phyloP scores from a whole-genome alignment of 2,329 filamentous ascomycete species.

The Juglanconis juglandina region DNA sequence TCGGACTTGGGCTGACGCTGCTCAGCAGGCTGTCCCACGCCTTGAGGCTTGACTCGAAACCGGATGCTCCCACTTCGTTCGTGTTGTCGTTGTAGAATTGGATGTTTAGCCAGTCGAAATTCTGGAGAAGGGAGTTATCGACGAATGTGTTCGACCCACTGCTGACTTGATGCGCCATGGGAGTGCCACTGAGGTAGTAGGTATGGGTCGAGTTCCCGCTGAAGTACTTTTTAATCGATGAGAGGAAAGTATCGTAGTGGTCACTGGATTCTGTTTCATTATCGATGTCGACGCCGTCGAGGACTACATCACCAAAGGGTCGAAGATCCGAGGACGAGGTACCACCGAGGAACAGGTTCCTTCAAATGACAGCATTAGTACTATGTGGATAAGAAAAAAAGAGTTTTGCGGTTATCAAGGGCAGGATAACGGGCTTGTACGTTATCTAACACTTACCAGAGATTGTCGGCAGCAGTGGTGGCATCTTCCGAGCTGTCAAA shows the following conservation, averaged over 20 bases:
- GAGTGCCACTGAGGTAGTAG: constrained; percentile 11
- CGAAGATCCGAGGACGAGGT: constrained; percentile 2
- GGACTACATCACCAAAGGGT: constrained; percentile 6
- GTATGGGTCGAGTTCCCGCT: not conserved
- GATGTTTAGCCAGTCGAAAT: constrained; percentile 11
- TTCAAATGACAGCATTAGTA: not conserved
- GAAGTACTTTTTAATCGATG: constrained; percentile 5
- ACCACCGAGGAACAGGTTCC: constrained; percentile 13
- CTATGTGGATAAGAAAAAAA: not conserved
- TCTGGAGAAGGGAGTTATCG: not conserved
- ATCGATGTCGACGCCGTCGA: constrained; percentile 13
- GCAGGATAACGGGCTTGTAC: no score
- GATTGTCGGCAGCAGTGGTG: constrained; percentile 5
- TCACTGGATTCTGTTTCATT: constrained; percentile 5
- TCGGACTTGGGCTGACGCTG: constrained; percentile 5
- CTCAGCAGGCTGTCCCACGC: constrained; percentile 8
- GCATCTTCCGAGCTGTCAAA: constrained; percentile 1
- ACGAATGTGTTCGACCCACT: not conserved
- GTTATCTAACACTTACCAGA: constrained; percentile 5
- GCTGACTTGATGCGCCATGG: not conserved
- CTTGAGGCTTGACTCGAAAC: constrained; percentile 1
- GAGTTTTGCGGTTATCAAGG: not conserved
- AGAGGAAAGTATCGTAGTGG: constrained; percentile 8
- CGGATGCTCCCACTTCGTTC: constrained; percentile 5
- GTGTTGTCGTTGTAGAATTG: constrained; percentile 15